Percentiles rank a stretch among this genome's conserved stretches.
phyloP scores from a whole-genome alignment of 164 flowering plant species.

The Aristolochia californica region DNA sequence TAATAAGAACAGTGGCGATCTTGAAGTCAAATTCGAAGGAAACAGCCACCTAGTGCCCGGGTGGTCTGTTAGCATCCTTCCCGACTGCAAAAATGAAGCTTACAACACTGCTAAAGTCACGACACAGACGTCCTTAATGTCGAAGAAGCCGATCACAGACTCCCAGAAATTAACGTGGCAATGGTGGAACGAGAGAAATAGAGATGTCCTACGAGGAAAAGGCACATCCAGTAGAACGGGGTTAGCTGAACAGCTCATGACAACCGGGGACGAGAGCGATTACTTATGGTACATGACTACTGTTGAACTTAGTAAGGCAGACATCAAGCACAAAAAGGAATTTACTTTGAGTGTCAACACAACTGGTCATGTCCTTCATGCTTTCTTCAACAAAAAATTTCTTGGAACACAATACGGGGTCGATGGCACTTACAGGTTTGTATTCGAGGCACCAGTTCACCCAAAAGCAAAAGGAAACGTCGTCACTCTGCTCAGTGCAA shows the following conservation, averaged over 20 bases:
- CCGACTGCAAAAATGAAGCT: conserved; percentile 38
- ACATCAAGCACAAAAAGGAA: conserved; percentile 4
- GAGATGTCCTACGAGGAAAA: conserved; percentile 18
- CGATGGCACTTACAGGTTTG: conserved; percentile 5
- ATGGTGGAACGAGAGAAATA: conserved; percentile 42
- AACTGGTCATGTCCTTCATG: conserved; percentile 60
- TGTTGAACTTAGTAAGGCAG: conserved; percentile 14
- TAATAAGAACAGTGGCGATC: conserved; percentile 30
- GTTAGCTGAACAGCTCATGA: conserved; percentile 48
- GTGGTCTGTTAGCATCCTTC: conserved; percentile 70
- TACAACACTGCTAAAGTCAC: conserved; percentile 64
- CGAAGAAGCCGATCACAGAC: conserved; percentile 23
- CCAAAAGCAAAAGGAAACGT: conserved; percentile 32
- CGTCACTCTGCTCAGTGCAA: conserved; percentile 46
- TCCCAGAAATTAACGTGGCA: conserved; percentile 34
- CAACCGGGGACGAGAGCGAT: conserved; percentile 39
- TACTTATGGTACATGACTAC: conserved; percentile 80
- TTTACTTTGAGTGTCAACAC: conserved; percentile 39
- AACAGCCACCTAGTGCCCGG: conserved; percentile 39
- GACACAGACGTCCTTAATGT: conserved; percentile 39
- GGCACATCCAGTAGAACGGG: conserved; percentile 15
- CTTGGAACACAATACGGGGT: conserved; percentile 38
- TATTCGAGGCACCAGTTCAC: conserved; percentile 24
- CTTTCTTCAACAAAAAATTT: conserved; percentile 38
- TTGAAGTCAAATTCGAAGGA: conserved; percentile 20